These are phyloP conservation scores for Clitopilus passeckerianus DNA, from an alignment of 768 basidiomycete species.

Conservation along the genomic window DNA sequence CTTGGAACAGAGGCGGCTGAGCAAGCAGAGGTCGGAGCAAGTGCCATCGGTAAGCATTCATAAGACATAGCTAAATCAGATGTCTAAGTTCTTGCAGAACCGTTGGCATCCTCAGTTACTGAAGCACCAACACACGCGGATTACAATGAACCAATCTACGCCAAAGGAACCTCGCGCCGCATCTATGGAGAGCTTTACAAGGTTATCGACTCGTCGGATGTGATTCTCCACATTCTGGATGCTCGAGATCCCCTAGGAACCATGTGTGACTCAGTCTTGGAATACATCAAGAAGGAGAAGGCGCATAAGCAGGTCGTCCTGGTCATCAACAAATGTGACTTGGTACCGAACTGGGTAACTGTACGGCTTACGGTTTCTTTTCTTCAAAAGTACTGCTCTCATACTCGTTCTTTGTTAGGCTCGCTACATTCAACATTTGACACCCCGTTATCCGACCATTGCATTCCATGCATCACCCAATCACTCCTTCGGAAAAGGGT, in stretches of 20 bases:
- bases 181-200: constrained; percentile 99
- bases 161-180: constrained; percentile 91
- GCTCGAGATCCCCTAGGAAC: constrained; percentile 95
- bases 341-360: constrained; percentile 98
- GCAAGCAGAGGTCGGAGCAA: constrained; percentile 41
- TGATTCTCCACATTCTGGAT: constrained; percentile 92
- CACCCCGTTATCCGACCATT: constrained; percentile 91
- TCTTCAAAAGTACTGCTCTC: constrained; percentile 1
- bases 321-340: constrained; percentile 96
- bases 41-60: constrained; percentile 20
- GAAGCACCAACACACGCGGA: constrained; percentile 69
- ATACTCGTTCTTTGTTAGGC: constrained; percentile 45
- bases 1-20: constrained; percentile 51
- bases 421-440: constrained; percentile 93
- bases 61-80: not conserved
- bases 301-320: constrained; percentile 96
- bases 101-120: constrained; percentile 40
- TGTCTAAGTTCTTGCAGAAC: constrained; percentile 25
- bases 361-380: constrained; percentile 45
- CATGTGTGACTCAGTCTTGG: constrained; percentile 89
- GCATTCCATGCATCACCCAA: constrained; percentile 99
- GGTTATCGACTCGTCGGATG: constrained; percentile 98
- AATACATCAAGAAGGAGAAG: constrained; percentile 94
- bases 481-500: constrained; percentile 98
- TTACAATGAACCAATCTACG: constrained; percentile 85